Percentiles rank a stretch among this genome's conserved stretches.
Conservation (phyloP, 805 yeast species). For the Sugiyamaella qingdaonensis region DNA sequence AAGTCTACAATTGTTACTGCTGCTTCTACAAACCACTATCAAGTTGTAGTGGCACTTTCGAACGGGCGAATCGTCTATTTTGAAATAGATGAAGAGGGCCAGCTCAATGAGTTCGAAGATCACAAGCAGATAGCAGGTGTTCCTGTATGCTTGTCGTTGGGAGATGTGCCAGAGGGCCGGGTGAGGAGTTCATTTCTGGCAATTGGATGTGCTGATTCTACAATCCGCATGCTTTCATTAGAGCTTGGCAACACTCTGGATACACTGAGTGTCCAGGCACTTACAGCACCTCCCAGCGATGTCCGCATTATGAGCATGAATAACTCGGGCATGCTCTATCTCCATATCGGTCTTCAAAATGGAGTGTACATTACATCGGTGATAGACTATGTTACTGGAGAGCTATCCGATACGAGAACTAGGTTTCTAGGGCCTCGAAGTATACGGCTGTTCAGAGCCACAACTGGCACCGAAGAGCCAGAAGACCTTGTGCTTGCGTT, state of each 20-base stretch:
- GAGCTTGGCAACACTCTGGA: slow-evolving; percentile 58
- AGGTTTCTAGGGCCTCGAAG: slow-evolving; percentile 71
- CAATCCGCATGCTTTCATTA: slow-evolving; percentile 64
- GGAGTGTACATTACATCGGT: slow-evolving; percentile 71
- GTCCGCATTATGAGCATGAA: slow-evolving; percentile 36
- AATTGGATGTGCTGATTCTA: slow-evolving; percentile 66
- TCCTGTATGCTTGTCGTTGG: slow-evolving; percentile 38
- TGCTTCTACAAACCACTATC: slow-evolving; percentile 63
- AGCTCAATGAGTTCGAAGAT: slow-evolving; percentile 66
- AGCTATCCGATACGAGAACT: slow-evolving; percentile 57
- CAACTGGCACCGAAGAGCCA: slow-evolving; percentile 18
- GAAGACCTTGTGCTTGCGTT: slow-evolving; percentile 43
- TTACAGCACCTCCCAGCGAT: slow-evolving; percentile 49
- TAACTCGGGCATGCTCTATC: slow-evolving; percentile 29
- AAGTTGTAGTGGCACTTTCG: slow-evolving; percentile 66
- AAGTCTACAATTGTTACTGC: slow-evolving; percentile 59
- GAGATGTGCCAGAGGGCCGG: slow-evolving; percentile 47
- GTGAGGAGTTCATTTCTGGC: slow-evolving; percentile 55
- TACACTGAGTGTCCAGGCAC: slow-evolving; percentile 57
- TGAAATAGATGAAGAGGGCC: slow-evolving; percentile 64
- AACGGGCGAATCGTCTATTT: slow-evolving; percentile 77
- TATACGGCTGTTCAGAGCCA: slow-evolving; percentile 45
- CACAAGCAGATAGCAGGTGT: slow-evolving; percentile 53
- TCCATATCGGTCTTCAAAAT: slow-evolving; percentile 78
- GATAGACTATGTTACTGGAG: slow-evolving; percentile 57